Conservation (phyloP, 495 filamentous ascomycete species). For the Hamigera avellanea region DNA sequence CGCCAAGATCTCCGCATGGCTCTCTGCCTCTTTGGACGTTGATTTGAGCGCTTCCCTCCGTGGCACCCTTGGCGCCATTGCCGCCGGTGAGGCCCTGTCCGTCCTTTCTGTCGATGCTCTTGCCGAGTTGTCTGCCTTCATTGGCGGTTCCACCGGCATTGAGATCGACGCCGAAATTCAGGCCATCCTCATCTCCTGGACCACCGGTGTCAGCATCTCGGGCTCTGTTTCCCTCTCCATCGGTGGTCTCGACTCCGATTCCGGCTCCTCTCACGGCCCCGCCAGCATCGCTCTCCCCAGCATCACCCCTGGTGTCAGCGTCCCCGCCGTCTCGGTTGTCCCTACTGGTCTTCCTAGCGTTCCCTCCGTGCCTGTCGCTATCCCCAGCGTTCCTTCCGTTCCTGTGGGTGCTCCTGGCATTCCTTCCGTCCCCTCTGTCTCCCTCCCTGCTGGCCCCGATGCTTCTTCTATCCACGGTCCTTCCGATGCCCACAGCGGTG, state of each 20-base stretch:
- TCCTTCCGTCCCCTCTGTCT: background rate
- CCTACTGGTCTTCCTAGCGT: background rate
- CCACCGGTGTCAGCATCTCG: conserved; percentile 26
- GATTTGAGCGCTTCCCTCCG: conserved; percentile 22
- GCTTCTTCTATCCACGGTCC: background rate
- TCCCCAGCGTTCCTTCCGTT: too few species aligned
- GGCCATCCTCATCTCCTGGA: conserved; percentile 29
- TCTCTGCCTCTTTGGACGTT: conserved; percentile 15
- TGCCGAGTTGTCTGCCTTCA: conserved; percentile 31
- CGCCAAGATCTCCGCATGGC: conserved; percentile 14
- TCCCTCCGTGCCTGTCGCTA: background rate
- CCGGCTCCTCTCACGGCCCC: background rate
- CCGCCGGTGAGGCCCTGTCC: conserved; percentile 24
- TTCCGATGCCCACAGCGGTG: background rate
- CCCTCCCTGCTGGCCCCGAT: background rate
- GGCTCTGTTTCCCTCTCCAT: conserved; percentile 11
- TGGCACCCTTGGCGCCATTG: conserved; percentile 12
- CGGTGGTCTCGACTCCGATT: background rate
- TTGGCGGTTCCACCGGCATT: conserved; percentile 22
- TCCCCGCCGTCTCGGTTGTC: background rate
- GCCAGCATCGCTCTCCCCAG: background rate
- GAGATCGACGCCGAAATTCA: conserved; percentile 15
- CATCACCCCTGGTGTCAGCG: background rate
- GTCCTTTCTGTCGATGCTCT: conserved; percentile 22
- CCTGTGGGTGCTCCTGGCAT: background rate